Evolutionary conservation across 257 asterid species (phyloP), one percentile per base, ranked within the genome.

Genomic region (Solanum peruvianum): DNA sequence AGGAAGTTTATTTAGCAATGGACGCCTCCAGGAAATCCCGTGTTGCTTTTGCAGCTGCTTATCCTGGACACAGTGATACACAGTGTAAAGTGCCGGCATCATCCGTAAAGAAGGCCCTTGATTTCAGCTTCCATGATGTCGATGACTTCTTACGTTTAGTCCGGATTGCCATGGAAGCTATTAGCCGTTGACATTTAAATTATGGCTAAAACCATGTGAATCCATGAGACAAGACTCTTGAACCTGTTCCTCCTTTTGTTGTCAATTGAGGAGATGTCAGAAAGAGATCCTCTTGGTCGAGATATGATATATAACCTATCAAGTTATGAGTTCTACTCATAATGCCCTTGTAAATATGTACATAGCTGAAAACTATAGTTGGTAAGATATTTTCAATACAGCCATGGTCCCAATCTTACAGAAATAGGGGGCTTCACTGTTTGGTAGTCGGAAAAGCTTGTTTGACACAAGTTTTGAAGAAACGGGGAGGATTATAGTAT

Each of bases 21-120:
- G 99, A 97, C 86, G 99, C 99, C 90, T 93, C 99, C 39, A 93
- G 94, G 93, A 97, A 93, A 92, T 95, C 99, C 35, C 88, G 95
- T 88, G 87, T 82, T 73, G 97, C 99, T 87, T 93, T 94, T 72
- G 86, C 95, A 35, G 95, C 98, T 85, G 98, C 97, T 87, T 87
- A 91, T 84, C 88, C 95, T 16, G 94, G 87, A 94, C 91, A 87
- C 23, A 93, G 92, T 75, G 97, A 95, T 87, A 88, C 94, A 78
- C 88, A 93, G 52, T 89, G 87, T 77, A 88, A 86, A 87, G 98
- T 95, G 89, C 93, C 93, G 35, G 91, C 93, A 70, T 82, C 92
- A 86, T 90, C 95, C 49, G 93, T 97, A 52, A 95, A 91, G 90
- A 92, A 88, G 91, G 99, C 98, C 42, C 96, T 97, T 83, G 99